These are phyloP conservation scores for Thecaphora thlaspeos DNA, from an alignment of 1,284 basidiomycete species.

Conservation along the genomic window DNA sequence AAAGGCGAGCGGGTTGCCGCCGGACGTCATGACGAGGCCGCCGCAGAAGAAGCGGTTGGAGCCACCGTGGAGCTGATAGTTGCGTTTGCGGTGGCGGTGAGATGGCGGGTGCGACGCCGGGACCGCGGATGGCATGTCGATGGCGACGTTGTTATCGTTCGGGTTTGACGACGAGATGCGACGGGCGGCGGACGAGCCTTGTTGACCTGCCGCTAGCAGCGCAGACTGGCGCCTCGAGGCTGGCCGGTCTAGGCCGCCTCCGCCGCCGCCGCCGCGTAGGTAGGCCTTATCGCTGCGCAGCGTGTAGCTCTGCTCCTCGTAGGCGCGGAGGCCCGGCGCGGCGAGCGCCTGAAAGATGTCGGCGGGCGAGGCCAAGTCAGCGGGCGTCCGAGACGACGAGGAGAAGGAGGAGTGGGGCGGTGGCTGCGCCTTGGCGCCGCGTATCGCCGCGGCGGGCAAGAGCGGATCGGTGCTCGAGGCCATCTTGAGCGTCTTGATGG, in stretches of 20 bases:
- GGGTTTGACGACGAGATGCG: too few species aligned
- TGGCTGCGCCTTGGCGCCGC: too few species aligned
- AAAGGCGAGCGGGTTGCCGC: conserved; percentile 46
- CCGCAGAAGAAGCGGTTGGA: conserved; percentile 42
- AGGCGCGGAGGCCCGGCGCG: background rate
- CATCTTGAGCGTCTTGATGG: background rate
- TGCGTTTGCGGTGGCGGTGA: conserved; percentile 12
- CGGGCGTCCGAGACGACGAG: too few species aligned
- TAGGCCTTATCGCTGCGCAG: background rate
- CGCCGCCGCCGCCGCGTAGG: background rate
- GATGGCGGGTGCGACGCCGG: too few species aligned
- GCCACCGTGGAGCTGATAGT: conserved; percentile 31
- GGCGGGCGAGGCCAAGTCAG: background rate
- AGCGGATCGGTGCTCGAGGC: background rate
- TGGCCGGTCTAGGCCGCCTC: too few species aligned
- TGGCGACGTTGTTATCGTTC: too few species aligned
- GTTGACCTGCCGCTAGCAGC: too few species aligned
- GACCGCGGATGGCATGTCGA: too few species aligned
- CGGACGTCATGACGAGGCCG: conserved; percentile 44
- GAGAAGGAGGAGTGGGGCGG: too few species aligned
- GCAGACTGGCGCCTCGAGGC: too few species aligned
- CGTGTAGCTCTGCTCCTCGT: background rate
- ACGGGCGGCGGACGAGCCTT: background rate
- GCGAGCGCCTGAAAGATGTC: background rate
- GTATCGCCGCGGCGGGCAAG: background rate